phyloP scores from a whole-genome alignment of 75 land plant genomes.

The Cryptomeria japonica region DNA sequence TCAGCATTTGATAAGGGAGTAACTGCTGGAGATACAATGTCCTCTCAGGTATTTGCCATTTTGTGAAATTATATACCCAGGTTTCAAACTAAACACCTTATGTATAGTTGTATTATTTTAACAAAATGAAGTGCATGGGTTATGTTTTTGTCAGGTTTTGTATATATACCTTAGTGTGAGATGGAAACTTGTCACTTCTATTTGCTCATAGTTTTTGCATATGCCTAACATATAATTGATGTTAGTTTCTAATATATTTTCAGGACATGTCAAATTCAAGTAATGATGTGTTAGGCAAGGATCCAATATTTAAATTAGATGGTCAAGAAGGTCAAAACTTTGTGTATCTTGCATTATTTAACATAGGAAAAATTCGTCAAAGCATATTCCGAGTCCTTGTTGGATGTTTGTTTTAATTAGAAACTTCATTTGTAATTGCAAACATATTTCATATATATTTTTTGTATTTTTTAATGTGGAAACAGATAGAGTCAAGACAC shows the following conservation, averaged over 20 bases:
- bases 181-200: background rate
- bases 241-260: background rate
- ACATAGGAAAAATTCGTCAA: background rate
- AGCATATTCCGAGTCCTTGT: background rate
- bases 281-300: background rate
- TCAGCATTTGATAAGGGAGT: background rate
- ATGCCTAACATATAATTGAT: background rate
- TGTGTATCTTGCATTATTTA: background rate
- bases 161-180: background rate
- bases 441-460: background rate
- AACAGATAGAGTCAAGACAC: constrained; percentile 16
- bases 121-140: background rate
- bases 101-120: background rate
- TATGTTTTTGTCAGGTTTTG: background rate
- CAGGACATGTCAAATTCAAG: background rate
- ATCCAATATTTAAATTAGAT: background rate
- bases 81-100: background rate
- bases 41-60: constrained; percentile 9
- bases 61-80: background rate
- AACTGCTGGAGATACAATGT: background rate
- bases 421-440: background rate
- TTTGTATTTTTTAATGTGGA: constrained; percentile 16
- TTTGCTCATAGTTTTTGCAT: background rate
- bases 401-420: background rate
- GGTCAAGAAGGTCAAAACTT: background rate